phyloP scores from a whole-genome alignment of 306 rosid species.

The Corylus americana region DNA sequence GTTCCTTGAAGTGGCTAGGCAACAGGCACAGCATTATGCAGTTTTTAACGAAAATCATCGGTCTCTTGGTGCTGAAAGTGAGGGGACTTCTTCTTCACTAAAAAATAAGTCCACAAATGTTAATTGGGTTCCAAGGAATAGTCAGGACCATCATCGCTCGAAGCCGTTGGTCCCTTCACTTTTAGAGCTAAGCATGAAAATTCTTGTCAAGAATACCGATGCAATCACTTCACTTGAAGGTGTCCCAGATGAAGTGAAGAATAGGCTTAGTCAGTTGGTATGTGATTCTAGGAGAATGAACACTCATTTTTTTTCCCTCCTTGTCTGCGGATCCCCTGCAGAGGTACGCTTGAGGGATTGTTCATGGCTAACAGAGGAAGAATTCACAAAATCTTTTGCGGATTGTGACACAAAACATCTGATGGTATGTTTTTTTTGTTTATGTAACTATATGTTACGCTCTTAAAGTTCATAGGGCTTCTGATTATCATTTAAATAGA shows the following conservation, averaged over 20 bases:
- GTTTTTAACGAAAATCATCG: no score
- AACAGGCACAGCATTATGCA: constrained; percentile 48
- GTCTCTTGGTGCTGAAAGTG: no score
- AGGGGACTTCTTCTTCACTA: no score
- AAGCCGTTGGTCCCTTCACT: constrained; percentile 52
- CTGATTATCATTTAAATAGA: not conserved
- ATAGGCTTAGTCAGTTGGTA: constrained; percentile 54
- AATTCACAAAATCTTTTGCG: constrained; percentile 47
- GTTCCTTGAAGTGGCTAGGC: constrained; percentile 52
- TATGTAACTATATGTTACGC: constrained; percentile 1
- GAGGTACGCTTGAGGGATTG: constrained; percentile 71
- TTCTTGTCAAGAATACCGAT: constrained; percentile 60
- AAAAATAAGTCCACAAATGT: no score
- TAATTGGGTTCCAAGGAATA: constrained; percentile 31
- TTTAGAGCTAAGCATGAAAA: constrained; percentile 44
- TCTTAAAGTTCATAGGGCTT: not conserved
- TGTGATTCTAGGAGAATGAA: constrained; percentile 73
- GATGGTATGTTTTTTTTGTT: constrained; percentile 39
- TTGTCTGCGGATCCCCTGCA: constrained; percentile 63
- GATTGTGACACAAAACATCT: constrained; percentile 47
- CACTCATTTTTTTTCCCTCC: constrained; percentile 43
- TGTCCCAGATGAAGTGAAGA: constrained; percentile 59
- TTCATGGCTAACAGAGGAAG: constrained; percentile 82
- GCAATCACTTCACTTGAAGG: constrained; percentile 65
- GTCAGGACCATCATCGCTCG: not conserved